Evolutionary conservation across 306 rosid genomes (phyloP), one percentile per base, ranked within the genome.

Genomic region (Trichosanthes cucumerina): DNA sequence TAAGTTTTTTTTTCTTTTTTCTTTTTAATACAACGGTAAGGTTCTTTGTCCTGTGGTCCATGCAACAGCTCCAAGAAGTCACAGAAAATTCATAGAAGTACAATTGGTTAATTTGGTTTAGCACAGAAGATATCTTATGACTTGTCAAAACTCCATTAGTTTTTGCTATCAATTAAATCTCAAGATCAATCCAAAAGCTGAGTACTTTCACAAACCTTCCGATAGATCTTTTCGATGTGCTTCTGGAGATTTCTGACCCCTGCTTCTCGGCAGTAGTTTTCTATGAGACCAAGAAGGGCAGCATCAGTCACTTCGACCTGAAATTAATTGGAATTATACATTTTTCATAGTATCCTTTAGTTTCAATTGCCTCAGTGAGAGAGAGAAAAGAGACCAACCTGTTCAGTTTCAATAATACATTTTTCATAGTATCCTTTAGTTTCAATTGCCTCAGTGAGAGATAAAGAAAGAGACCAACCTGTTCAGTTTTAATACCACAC

Each of bases 241-340:
- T 96, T 96, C 84, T 92, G 98, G 80, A 92, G 99, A 84, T 96
- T 96, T 80, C 98, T 82, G 58, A 96, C 97, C 49, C 98, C 97
- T 33, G 98, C 88, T 87, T 95, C 99, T 54, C 97, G 90, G 80
- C 96, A 92, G 80, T 96, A 96, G 85, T 86, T 92, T 85, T 96
- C 99, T 62, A 96, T 84, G 50, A 96, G 86, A 80, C 89, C 79
- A 80, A 92, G 98, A 83, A 96, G 96, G 69, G 99, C 98, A 70
- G 88, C 90, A 83, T 92, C 83, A 31, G 93, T 91, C 83, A 92
- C 90, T 76, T 91, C 96, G 80, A 93, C 96, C 97, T 95, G 86
- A 81, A 89, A 78, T 23, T 79, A 46, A 38, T 36, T 53, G 57
- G 76, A 62, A 39, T 39, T 31, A 73, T 12, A 24, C 50, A 62